Conservation (phyloP, 129 eudicot species). For the Centaurea solstitialis region DNA sequence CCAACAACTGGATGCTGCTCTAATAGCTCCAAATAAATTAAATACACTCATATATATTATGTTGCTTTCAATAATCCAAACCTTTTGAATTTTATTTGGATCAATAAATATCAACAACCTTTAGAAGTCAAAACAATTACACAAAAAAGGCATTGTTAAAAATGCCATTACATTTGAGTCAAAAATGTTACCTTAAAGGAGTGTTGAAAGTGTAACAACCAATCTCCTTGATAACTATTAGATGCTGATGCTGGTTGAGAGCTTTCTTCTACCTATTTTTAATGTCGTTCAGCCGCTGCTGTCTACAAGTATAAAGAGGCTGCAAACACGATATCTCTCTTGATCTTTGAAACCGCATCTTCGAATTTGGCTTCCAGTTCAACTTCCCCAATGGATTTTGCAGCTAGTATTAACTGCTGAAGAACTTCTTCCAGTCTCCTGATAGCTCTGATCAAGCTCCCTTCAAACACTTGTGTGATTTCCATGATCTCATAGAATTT, state of each 20-base stretch:
- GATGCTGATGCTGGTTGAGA: not conserved
- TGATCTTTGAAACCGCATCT: conserved; percentile 84
- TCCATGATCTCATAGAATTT: conserved; percentile 95
- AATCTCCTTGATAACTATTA: not conserved
- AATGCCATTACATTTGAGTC: not conserved
- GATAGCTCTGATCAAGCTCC: conserved; percentile 92
- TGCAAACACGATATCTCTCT: conserved; percentile 98
- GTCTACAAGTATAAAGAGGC: conserved; percentile 83
- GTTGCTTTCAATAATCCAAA: not conserved
- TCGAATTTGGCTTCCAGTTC: conserved; percentile 91
- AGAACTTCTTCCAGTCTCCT: conserved; percentile 96
- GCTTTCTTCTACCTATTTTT: conserved; percentile 18
- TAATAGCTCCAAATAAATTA: too few relatives aligned
- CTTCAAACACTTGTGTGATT: conserved; percentile 88
- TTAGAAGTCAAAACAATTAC: not conserved
- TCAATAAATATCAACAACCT: not conserved
- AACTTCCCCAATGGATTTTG: conserved; percentile 86
- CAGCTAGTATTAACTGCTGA: conserved; percentile 88
- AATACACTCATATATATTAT: not conserved
- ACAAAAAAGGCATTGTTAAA: not conserved
- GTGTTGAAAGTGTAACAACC: not conserved
- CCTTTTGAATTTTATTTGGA: not conserved
- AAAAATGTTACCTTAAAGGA: not conserved
- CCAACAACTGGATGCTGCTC: too few relatives aligned
- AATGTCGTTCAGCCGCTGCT: not conserved